Conservation (phyloP, 2,329 filamentous ascomycete genomes). For the Dactylella cylindrospora region DNA sequence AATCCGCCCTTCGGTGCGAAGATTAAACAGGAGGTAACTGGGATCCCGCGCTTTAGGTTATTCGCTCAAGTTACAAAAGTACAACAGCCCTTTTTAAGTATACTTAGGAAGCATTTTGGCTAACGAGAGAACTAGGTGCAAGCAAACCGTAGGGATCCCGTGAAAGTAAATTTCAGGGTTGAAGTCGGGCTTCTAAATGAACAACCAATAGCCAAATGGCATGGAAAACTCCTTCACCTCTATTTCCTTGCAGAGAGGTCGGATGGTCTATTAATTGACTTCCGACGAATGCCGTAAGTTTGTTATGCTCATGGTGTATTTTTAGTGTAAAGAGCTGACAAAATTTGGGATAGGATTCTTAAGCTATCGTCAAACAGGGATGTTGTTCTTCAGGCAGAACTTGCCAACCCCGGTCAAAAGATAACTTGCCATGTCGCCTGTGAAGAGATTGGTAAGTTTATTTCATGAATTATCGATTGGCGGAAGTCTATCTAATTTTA, state of each 20-base stretch:
- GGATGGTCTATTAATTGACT: constrained; percentile 70
- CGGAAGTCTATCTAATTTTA: not conserved
- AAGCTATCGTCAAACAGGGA: constrained; percentile 66
- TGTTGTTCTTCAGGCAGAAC: constrained; percentile 61
- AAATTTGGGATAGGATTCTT: constrained; percentile 63
- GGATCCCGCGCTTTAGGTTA: constrained; percentile 70
- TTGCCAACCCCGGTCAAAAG: constrained; percentile 60
- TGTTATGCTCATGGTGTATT: not conserved
- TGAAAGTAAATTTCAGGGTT: constrained; percentile 65
- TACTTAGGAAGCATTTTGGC: constrained; percentile 51
- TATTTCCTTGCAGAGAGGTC: constrained; percentile 74
- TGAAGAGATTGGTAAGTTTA: constrained; percentile 72
- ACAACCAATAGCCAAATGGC: constrained; percentile 63
- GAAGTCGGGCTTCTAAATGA: constrained; percentile 72
- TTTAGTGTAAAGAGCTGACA: constrained; percentile 36
- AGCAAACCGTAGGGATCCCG: constrained; percentile 54
- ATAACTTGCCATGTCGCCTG: constrained; percentile 75
- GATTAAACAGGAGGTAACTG: constrained; percentile 64
- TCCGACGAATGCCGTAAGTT: constrained; percentile 61
- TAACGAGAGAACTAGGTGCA: constrained; percentile 49
- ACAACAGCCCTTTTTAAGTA: constrained; percentile 7
- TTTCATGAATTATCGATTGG: too few species aligned
- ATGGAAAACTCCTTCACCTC: constrained; percentile 65
- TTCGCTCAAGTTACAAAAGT: constrained; percentile 58
- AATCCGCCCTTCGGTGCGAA: constrained; percentile 81